Conservation (phyloP, 2,329 filamentous ascomycete genomes). For the Penicillium sp. region DNA sequence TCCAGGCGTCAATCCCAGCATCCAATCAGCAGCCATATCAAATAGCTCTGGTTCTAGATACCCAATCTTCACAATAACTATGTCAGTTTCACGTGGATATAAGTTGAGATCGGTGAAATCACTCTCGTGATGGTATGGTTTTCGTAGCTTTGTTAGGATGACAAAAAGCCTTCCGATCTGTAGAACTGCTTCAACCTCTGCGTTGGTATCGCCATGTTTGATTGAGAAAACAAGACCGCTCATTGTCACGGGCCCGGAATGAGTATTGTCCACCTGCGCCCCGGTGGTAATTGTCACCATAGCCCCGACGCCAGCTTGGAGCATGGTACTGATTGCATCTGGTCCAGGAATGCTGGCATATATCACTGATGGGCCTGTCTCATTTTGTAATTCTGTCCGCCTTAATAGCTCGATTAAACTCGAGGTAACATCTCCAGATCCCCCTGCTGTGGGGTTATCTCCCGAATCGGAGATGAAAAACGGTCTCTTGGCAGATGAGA, state of each 20-base stretch:
- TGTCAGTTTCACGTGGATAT: conserved; percentile 48
- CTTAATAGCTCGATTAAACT: conserved; percentile 49
- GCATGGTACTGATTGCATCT: conserved; percentile 45
- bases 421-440: conserved; percentile 58
- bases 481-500: conserved; percentile 44
- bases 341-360: conserved; percentile 57
- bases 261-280: conserved; percentile 52
- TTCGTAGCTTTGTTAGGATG: conserved; percentile 55
- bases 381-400: conserved; percentile 47
- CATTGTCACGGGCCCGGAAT: conserved; percentile 53
- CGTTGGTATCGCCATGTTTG: conserved; percentile 54
- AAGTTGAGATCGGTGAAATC: conserved; percentile 56
- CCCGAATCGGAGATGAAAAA: conserved; percentile 60
- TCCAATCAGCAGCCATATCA: conserved; percentile 57
- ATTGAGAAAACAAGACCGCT: conserved; percentile 55
- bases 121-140: conserved; percentile 56
- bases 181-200: conserved; percentile 52
- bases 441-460: conserved; percentile 59
- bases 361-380: conserved; percentile 47
- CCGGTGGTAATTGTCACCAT: conserved; percentile 55
- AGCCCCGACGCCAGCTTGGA: conserved; percentile 50
- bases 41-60: conserved; percentile 59
- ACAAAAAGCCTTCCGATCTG: conserved; percentile 54
- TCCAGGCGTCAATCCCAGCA: conserved; percentile 56
- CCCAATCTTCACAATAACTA: conserved; percentile 60